phyloP scores from a whole-genome alignment of 495 filamentous ascomycete species.

The Pyronema omphalodes region DNA sequence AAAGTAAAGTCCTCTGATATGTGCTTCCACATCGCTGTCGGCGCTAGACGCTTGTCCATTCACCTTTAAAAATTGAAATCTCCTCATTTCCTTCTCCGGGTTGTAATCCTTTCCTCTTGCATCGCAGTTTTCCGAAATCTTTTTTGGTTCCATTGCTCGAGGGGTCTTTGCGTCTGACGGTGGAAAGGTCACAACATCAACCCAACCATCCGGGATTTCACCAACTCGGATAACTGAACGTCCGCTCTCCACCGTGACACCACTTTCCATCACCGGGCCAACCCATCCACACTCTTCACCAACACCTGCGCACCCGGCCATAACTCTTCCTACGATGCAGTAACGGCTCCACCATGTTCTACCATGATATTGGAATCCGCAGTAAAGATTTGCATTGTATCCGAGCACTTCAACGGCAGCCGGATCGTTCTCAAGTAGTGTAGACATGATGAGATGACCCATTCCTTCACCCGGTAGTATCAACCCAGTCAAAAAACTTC shows the following conservation, averaged over 20 bases:
- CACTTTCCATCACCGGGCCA: conserved; percentile 13
- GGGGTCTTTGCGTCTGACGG: conserved; percentile 9
- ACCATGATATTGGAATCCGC: conserved; percentile 53
- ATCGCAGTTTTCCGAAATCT: conserved; percentile 12
- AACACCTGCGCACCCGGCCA: conserved; percentile 44
- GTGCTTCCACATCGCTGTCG: not conserved
- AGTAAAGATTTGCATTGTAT: conserved; percentile 49
- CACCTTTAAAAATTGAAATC: not conserved
- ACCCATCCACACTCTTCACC: conserved; percentile 30
- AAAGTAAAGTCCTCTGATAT: conserved; percentile 1
- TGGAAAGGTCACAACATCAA: conserved; percentile 10
- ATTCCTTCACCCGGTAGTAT: conserved; percentile 59
- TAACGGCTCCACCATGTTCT: conserved; percentile 70
- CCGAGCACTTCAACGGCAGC: conserved; percentile 47
- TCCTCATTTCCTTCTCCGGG: not conserved
- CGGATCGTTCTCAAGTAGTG: conserved; percentile 56
- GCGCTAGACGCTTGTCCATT: not conserved
- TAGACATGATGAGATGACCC: conserved; percentile 59
- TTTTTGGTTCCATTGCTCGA: conserved; percentile 14
- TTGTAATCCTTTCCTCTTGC: conserved; percentile 8
- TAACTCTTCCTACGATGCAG: conserved; percentile 56
- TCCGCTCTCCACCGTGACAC: conserved; percentile 6
- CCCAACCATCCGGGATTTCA: conserved; percentile 14
- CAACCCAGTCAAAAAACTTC: conserved; percentile 60
- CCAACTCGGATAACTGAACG: not conserved